These are phyloP conservation scores for Beta corolliflora DNA, from an alignment of 179 eudicot species.

Conservation along the genomic window DNA sequence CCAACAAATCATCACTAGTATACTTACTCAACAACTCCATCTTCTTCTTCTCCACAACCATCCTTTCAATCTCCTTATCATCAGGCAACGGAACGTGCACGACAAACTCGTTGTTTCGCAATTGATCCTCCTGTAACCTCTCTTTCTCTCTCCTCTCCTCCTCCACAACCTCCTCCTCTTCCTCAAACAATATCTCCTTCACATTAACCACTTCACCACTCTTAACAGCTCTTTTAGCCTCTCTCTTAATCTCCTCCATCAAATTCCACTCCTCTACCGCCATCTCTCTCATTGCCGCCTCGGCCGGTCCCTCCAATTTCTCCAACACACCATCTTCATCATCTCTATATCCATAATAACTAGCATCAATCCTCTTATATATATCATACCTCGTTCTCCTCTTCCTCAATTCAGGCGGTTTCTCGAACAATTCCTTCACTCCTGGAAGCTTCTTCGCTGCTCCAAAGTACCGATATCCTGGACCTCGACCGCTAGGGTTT, in stretches of 20 bases:
- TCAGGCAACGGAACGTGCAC: slow-evolving; percentile 91
- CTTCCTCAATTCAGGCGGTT: slow-evolving; percentile 88
- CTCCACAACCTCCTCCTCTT: slow-evolving; percentile 84
- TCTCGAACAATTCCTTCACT: slow-evolving; percentile 82
- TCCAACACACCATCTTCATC: slow-evolving; percentile 89
- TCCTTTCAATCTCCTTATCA: slow-evolving; percentile 87
- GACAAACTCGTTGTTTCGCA: slow-evolving; percentile 67
- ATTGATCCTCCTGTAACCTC: slow-evolving; percentile 47
- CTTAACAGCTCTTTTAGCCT: slow-evolving; percentile 78
- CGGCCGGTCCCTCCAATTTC: slow-evolving; percentile 75
- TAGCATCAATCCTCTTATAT: slow-evolving; percentile 83
- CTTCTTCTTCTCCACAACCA: slow-evolving; percentile 95
- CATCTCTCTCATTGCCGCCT: slow-evolving; percentile 71
- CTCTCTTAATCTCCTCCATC: slow-evolving; percentile 85
- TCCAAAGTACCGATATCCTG: slow-evolving; percentile 86
- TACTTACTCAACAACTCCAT: slow-evolving; percentile 84
- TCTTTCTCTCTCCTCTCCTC: slow-evolving; percentile 57
- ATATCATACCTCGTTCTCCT: slow-evolving; percentile 85
- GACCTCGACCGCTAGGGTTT: slow-evolving; percentile 91
- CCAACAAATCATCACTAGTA: slow-evolving; percentile 66
- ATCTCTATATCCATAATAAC: slow-evolving; percentile 89
- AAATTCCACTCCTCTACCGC: slow-evolving; percentile 71
- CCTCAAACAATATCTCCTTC: slow-evolving; percentile 64
- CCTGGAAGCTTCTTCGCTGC: slow-evolving; percentile 95
- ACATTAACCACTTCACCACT: slow-evolving; percentile 71